phyloP scores from a whole-genome alignment of 768 basidiomycete genomes.

The Neoboletus brunneissimus region DNA sequence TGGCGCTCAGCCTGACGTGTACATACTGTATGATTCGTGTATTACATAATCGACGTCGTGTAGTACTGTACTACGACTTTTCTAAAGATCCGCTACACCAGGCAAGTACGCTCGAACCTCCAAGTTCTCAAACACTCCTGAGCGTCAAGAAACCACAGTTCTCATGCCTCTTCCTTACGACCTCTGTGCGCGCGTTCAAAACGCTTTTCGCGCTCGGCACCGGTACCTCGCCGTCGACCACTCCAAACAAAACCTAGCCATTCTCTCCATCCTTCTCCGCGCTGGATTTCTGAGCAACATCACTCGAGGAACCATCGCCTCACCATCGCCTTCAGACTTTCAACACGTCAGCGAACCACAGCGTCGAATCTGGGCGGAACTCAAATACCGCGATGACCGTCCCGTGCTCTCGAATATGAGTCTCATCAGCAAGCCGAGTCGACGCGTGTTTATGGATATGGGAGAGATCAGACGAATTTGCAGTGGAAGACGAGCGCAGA shows the following conservation, averaged over 20 bases:
- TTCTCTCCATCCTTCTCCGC: conserved; percentile 88
- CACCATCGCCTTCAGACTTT: conserved; percentile 67
- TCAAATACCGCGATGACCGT: conserved; percentile 90
- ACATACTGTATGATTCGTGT: not conserved
- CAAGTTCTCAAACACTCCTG: not conserved
- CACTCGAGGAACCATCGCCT: conserved; percentile 70
- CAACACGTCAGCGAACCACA: conserved; percentile 55
- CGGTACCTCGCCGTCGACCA: conserved; percentile 74
- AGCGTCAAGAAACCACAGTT: not conserved
- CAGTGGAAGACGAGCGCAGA: conserved; percentile 77
- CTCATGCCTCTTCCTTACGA: conserved; percentile 68
- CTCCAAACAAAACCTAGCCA: conserved; percentile 85
- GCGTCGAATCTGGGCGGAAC: conserved; percentile 85
- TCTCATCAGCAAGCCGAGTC: conserved; percentile 81
- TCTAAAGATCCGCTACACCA: not conserved
- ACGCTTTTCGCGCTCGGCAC: conserved; percentile 88
- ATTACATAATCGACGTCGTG: conserved; percentile 15
- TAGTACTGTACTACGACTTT: not conserved
- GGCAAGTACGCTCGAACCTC: not conserved
- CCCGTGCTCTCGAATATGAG: conserved; percentile 80
- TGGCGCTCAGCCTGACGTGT: too few species aligned
- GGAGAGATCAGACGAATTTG: conserved; percentile 76
- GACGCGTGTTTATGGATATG: conserved; percentile 70
- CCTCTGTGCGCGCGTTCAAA: conserved; percentile 88
- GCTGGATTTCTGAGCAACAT: conserved; percentile 83